Evolutionary conservation across 768 basidiomycete genomes (phyloP).

Genomic region (Boletus speciosus): DNA sequence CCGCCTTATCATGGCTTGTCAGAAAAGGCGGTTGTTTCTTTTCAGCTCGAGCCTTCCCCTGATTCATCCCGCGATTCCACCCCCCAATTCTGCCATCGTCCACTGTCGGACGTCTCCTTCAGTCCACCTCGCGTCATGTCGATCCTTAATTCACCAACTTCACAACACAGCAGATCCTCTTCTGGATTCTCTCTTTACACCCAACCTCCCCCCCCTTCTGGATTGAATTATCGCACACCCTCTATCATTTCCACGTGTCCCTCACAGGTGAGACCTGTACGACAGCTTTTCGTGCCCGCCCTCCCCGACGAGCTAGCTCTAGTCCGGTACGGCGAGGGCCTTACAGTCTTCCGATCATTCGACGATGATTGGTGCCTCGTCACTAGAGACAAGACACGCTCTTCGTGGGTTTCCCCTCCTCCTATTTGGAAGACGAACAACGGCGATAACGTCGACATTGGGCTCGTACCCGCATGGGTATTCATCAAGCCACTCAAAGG

Average conservation of each 20-base stretch:
- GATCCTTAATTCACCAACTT: constrained; percentile 12
- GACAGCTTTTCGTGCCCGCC: constrained; percentile 62
- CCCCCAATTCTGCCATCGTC: constrained; percentile 32
- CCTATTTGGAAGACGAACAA: constrained; percentile 7
- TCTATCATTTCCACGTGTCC: constrained; percentile 21
- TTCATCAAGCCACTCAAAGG: constrained; percentile 65
- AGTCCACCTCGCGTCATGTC: constrained; percentile 17
- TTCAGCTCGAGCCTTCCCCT: constrained; percentile 37
- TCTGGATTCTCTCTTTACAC: constrained; percentile 39
- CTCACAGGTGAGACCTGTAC: constrained; percentile 50
- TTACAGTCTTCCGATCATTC: constrained; percentile 62
- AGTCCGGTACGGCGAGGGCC: constrained; percentile 47
- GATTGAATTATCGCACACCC: constrained; percentile 7
- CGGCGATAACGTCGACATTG: constrained; percentile 54
- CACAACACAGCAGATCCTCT: constrained; percentile 33
- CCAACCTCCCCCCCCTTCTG: constrained; percentile 15
- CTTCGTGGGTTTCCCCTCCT: constrained; percentile 38
- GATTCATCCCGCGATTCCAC: constrained; percentile 26
- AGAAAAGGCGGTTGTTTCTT: constrained; percentile 39
- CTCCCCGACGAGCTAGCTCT: constrained; percentile 72
- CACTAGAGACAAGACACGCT: constrained; percentile 45
- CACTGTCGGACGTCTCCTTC: constrained; percentile 5
- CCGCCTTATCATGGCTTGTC: constrained; percentile 40
- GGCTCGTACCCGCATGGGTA: constrained; percentile 74
- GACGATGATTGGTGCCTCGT: constrained; percentile 83